Conservation (phyloP, 116 monocot species). For the Cymodocea nodosa region DNA sequence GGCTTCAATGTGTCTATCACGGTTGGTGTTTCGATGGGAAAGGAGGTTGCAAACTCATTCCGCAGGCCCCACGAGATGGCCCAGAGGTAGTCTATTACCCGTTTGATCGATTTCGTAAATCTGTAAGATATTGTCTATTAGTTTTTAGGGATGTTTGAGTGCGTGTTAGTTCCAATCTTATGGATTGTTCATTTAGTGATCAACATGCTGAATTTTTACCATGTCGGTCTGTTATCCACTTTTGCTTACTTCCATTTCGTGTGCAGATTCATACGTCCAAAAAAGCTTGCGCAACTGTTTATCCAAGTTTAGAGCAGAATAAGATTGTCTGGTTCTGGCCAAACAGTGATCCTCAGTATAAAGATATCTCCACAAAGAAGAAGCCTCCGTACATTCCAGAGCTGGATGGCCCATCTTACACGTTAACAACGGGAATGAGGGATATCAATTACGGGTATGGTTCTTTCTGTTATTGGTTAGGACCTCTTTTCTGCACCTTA, state of each 20-base stretch:
- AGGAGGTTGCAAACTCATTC: constrained; percentile 65
- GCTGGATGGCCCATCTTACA: constrained; percentile 72
- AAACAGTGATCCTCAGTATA: constrained; percentile 46
- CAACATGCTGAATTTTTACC: not conserved
- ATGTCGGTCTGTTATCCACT: not conserved
- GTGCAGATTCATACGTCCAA: constrained; percentile 57
- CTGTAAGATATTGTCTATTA: not conserved
- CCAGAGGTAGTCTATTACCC: constrained; percentile 26
- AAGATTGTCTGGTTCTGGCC: constrained; percentile 97
- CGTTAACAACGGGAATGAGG: constrained; percentile 42
- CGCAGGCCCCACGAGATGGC: constrained; percentile 70
- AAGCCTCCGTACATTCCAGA: constrained; percentile 64
- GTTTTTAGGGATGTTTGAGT: not conserved
- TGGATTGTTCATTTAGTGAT: not conserved
- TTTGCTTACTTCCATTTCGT: not conserved
- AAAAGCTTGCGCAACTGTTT: constrained; percentile 66
- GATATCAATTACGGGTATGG: constrained; percentile 75
- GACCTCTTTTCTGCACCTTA: no score
- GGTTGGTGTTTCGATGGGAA: constrained; percentile 92
- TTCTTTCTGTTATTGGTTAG: not conserved
- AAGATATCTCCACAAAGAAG: constrained; percentile 35
- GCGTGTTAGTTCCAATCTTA: not conserved
- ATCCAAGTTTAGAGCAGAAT: constrained; percentile 59
- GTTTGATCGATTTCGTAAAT: no score
- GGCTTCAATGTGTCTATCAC: constrained; percentile 92